Percentiles rank a stretch among this genome's conserved stretches.
phyloP scores from a whole-genome alignment of 768 basidiomycete species.

The Amanita rubescens region DNA sequence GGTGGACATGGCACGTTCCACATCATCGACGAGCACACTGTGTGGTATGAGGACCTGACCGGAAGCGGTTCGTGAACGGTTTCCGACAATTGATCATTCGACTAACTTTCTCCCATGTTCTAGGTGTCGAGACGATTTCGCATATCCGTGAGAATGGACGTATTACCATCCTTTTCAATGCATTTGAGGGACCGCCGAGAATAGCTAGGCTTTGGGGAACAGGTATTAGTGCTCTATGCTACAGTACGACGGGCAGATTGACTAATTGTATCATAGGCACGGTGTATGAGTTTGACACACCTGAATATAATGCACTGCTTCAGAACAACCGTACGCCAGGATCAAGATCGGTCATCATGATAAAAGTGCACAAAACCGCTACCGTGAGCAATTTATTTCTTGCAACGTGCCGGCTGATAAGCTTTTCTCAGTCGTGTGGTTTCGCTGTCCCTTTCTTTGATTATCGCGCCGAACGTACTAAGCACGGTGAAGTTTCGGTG shows the following conservation, averaged over 20 bases:
- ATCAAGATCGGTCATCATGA: slow-evolving; percentile 51
- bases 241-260: no score
- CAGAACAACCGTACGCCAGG: slow-evolving; percentile 42
- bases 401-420: neutral
- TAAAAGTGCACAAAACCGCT: slow-evolving; percentile 53
- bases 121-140: slow-evolving; percentile 35
- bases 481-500: slow-evolving; percentile 38
- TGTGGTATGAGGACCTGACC: slow-evolving; percentile 72
- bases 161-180: slow-evolving; percentile 56
- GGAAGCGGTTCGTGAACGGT: slow-evolving; percentile 46
- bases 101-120: neutral
- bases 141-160: slow-evolving; percentile 56
- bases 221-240: no score
- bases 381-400: slow-evolving; percentile 24
- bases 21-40: slow-evolving; percentile 39
- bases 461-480: slow-evolving; percentile 48
- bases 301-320: slow-evolving; percentile 49
- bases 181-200: slow-evolving; percentile 53
- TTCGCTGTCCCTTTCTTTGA: slow-evolving; percentile 55
- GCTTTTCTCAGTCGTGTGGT: slow-evolving; percentile 50
- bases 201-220: slow-evolving; percentile 53
- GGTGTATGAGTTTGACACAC: slow-evolving; percentile 54
- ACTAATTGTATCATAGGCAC: slow-evolving; percentile 32
- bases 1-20: slow-evolving; percentile 55
- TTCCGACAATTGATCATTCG: neutral